Evolutionary conservation across 1,284 basidiomycete genomes (phyloP).

Genomic region (Sporisorium scitamineum): DNA sequence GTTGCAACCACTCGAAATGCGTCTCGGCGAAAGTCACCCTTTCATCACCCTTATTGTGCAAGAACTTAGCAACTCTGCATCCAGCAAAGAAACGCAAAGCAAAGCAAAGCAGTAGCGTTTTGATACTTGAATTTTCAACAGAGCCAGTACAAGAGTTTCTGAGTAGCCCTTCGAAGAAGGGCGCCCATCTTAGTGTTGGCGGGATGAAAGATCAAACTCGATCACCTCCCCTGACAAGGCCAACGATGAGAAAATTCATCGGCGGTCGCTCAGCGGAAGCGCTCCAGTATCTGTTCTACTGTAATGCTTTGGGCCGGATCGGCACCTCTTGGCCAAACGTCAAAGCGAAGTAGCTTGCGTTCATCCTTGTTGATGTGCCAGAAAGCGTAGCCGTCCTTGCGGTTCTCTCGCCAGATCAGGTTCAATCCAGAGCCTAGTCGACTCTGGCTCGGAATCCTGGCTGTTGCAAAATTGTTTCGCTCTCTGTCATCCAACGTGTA

Average conservation of each 20-base stretch:
- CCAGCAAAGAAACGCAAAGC: too few relatives aligned
- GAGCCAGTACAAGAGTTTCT: background rate
- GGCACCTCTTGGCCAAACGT: background rate
- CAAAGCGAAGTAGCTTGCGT: background rate
- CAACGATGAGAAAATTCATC: background rate
- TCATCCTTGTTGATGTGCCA: conserved; percentile 2
- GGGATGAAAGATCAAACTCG: too few relatives aligned
- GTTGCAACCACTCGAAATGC: background rate
- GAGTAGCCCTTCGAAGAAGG: too few relatives aligned
- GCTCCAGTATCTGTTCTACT: background rate
- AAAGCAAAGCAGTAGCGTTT: too few relatives aligned
- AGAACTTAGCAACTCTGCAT: too few relatives aligned
- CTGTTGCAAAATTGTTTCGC: conserved; percentile 4
- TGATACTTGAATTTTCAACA: too few relatives aligned
- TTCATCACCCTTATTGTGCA: too few relatives aligned
- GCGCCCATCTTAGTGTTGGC: too few relatives aligned
- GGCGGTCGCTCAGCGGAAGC: background rate
- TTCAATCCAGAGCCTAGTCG: background rate
- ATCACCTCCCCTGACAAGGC: too few relatives aligned
- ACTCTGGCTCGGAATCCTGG: conserved; percentile 8
- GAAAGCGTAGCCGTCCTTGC: background rate
- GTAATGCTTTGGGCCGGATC: background rate
- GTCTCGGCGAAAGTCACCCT: background rate
- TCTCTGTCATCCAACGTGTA: background rate
- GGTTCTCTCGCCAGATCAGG: background rate